Evolutionary conservation across 2,329 filamentous ascomycete genomes (phyloP), one percentile per base, ranked within the genome.

Genomic region (Colletotrichum viniferum): DNA sequence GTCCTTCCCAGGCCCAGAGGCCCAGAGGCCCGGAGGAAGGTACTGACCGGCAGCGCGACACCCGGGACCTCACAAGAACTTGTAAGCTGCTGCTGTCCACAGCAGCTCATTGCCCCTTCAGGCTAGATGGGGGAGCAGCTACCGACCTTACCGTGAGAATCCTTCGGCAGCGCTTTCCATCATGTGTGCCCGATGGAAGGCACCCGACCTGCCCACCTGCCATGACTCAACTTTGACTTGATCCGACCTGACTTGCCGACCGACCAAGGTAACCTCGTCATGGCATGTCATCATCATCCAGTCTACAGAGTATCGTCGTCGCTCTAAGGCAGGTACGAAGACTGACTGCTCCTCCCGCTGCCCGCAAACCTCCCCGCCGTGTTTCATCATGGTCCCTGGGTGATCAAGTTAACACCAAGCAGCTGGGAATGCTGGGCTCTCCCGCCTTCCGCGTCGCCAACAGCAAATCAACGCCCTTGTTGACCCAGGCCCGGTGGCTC

Each of bases 261-360:
- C 43, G 18, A 52, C 43, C 43, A 52, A 52, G 43, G 43, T 52
- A 52, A 52, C 43, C 43, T 52, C 43, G 43, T 52, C 43, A 52
- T 52, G 43, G n/a, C 68, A 75, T 75, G 73, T 60, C 73, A 68
- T 73, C 73, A 68, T 73, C 69, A 73, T 69, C 69, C 69, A 69
- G 38, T 72, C 69, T 73, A n/a, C n/a, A n/a, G n/a, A n/a, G n/a
- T n/a, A 28, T 63, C 56, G 24, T 63, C 60, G 18, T n/a, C 62
- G 28, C 43, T 52, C 43, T 52, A 21, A 52, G 43, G 43, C 43
- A 52, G 43, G 43, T 21, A 52, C 43, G 43, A 52, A 21, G 43
- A 52, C 43, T 52, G 43, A 52, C 24, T 65, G n/a, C 34, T 28
- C 30, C 32, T 36, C 52, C 16, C 28, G 14, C 64, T 67, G 24